Base-by-base conservation (phyloP, 1,139 yeast genomes). In the Diutina pseudorugosa region DNA sequence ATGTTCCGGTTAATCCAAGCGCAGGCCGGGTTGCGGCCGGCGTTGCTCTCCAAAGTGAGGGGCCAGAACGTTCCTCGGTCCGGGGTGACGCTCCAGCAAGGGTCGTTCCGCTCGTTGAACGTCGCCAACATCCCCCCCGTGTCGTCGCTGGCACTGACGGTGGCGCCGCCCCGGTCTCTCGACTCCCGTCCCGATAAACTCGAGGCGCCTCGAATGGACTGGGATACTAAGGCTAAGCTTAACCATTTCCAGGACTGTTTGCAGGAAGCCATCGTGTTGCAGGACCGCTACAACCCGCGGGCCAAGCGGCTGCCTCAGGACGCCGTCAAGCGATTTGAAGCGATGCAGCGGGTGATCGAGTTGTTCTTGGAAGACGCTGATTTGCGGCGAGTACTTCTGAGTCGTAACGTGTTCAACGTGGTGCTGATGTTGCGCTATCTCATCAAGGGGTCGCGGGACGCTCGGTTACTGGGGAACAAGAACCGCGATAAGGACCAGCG, bases 1-100 rank as follows among this genome's bases (percentile, higher is more conserved):
- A 73, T 73, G 77, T 72, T 73, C 57, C 67, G 77, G 59, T 65
- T 73, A 55, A 66, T 73, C 33, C 62, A 63, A 27, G 67, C 75
- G 25, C 70, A 64, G 53, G 70, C 64, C 56, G 66, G 70, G 52
- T 61, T 73, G 47, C 66, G 74, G 55, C 76, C 77, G 11, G 71
- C 64, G 44, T 60, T 73, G 52, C 64, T 72, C 53, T 72, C 65
- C 63, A 71, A 73, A 57, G 72, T 72, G 33, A 66, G 73, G 55
- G 64, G 62, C 51, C 67, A 68, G 57, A 25, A 19, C 14, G 20
- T 45, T 8, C 51, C 50, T 18, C 47, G 41, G 18, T 20, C 53
- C 14, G 33, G 49, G 9, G 48, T 30, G 4, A 20, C 27, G 3
- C 51, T 45, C 4, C 51, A 52, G 20, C 30, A 19, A 36, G 49